Conservation (phyloP, 2,329 filamentous ascomycete genomes). For the Fusarium tuaranense region DNA sequence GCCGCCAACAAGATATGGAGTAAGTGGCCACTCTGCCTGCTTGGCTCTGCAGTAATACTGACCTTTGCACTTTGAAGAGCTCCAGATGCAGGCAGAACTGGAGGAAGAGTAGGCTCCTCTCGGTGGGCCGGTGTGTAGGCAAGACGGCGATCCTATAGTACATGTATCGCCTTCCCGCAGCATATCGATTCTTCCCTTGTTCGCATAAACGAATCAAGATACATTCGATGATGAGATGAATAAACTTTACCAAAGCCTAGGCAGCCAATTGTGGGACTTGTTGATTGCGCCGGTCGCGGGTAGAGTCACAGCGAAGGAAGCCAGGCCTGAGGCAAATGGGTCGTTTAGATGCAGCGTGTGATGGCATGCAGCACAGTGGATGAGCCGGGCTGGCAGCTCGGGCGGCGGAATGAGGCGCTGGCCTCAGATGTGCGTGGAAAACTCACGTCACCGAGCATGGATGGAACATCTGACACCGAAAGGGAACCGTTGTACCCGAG, state of each 20-base stretch:
- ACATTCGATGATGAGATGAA: not conserved
- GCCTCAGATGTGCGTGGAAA: conserved; percentile 5
- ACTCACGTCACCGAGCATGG: conserved; percentile 1
- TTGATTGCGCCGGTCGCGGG: not conserved
- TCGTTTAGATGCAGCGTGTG: conserved; percentile 19
- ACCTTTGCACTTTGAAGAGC: conserved; percentile 49
- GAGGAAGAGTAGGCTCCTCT: conserved; percentile 53
- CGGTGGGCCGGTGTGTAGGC: not conserved
- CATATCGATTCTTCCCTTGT: not conserved
- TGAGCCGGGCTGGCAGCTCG: conserved; percentile 1
- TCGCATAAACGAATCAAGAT: not conserved
- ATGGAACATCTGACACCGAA: not conserved
- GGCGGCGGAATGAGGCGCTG: conserved; percentile 9
- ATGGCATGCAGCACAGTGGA: conserved; percentile 17
- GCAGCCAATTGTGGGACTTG: not conserved
- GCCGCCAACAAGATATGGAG: conserved; percentile 79
- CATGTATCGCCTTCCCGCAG: not conserved
- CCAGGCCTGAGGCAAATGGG: conserved; percentile 23
- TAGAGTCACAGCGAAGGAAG: not conserved
- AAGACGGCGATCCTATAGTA: not conserved
- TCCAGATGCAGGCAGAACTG: conserved; percentile 64
- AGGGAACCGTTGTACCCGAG: not conserved
- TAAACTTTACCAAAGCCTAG: not conserved
- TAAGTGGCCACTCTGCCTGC: conserved; percentile 51
- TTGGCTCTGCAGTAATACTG: conserved; percentile 15